Evolutionary conservation across 805 yeast species (phyloP).

Genomic region (Komagataella ulmi): DNA sequence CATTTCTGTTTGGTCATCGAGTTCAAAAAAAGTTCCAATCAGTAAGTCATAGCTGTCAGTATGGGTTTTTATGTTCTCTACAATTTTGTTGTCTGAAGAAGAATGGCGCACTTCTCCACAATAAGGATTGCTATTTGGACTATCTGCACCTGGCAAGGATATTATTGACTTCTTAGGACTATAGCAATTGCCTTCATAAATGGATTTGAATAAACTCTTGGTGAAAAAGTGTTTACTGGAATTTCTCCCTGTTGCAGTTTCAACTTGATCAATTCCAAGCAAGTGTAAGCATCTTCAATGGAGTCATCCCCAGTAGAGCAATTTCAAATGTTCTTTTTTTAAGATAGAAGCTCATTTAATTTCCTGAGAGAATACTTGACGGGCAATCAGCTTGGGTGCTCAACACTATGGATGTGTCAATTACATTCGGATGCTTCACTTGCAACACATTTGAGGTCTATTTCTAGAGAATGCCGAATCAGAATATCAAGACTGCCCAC

Average conservation of each 20-base stretch:
- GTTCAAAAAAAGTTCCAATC: no score
- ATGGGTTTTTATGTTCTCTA: no score
- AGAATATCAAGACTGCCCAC: conserved; percentile 50
- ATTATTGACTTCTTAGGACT: no score
- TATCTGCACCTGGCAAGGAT: no score
- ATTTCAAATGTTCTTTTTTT: conserved; percentile 44
- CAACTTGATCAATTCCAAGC: conserved; percentile 61
- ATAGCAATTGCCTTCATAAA: no score
- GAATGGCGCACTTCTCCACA: no score
- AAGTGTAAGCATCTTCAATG: conserved; percentile 70
- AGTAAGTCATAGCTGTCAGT: no score
- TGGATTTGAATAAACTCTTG: no score
- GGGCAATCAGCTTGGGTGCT: conserved; percentile 79
- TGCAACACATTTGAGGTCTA: conserved; percentile 63
- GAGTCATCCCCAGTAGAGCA: conserved; percentile 72
- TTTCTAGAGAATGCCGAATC: conserved; percentile 84
- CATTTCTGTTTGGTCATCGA: no score
- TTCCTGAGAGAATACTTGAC: conserved; percentile 65
- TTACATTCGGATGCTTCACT: conserved; percentile 56
- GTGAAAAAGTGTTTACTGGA: conserved; percentile 36
- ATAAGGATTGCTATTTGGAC: no score
- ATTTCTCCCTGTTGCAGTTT: conserved; percentile 54
- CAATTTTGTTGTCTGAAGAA: no score
- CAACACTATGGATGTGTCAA: conserved; percentile 73
- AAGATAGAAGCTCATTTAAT: conserved; percentile 44